Evolutionary conservation across 805 yeast genomes (phyloP), one percentile per base, ranked within the genome.

Genomic region (Kluyveromyces aestuarii): DNA sequence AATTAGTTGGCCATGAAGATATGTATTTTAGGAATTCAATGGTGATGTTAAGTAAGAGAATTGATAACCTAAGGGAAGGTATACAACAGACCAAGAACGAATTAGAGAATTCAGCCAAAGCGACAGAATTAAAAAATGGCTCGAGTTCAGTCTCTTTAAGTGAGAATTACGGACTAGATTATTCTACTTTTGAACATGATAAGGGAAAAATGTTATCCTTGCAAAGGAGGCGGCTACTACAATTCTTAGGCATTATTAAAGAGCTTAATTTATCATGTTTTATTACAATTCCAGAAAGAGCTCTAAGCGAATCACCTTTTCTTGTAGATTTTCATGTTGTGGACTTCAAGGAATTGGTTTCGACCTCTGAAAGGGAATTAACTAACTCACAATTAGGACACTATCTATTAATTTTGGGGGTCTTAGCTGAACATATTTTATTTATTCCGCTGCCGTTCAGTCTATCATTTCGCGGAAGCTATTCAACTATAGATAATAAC

Each of bases 81-180:
- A 40, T 40, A 45, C n/a, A 33, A 40, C 37, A 25, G 27, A 36
- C 38, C 19, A 25, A 13, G 18, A 37, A 16, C 37, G 18, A 27
- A 27, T 2, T 27, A 18, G 37, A 25, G 21, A 48, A 44, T 27
- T 33, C 48, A n/a, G 30, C 38, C 2, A 35, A 36, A 3, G 38
- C 33, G 13, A 18, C 30, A 2, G 14, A 43, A 17, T 8, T 37
- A 2, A n/a, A 16, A 14, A 41, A 18, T 6, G 46, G 38, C 38
- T 10, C 48, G 33, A 35, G 33, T 21, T 35, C 41, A n/a, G 16
- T 19, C 27, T 18, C 38, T 13, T n/a, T 41, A 16, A 44, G 54
- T 30, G 63, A 63, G 13, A 59, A 58, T 19, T 64, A 58, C 46
- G 67, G 66, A 6, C 51, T 47, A 19, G 56, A 52, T 18, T 60